Evolutionary conservation across 805 yeast species (phyloP).

Genomic region (Barnettozyma pratensis): DNA sequence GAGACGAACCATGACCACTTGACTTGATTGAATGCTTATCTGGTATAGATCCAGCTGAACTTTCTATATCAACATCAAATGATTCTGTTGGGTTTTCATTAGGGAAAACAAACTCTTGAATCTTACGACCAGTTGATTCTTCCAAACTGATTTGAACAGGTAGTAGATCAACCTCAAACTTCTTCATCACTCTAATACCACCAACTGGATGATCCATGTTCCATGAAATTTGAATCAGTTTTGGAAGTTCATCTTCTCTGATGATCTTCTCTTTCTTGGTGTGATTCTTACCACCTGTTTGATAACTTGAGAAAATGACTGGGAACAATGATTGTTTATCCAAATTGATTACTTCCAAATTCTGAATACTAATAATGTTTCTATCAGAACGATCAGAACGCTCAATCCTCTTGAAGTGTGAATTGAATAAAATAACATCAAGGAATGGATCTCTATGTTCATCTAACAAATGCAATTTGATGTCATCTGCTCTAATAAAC

Average conservation of each 20-base stretch:
- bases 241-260: constrained; percentile 18
- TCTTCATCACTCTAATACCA: constrained; percentile 77
- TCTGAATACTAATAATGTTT: constrained; percentile 52
- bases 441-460: constrained; percentile 57
- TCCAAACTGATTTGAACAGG: constrained; percentile 76
- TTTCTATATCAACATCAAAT: not conserved
- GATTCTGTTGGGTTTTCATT: constrained; percentile 20
- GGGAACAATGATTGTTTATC: constrained; percentile 56
- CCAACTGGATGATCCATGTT: constrained; percentile 82
- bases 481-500: constrained; percentile 61
- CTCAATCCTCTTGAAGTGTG: constrained; percentile 57
- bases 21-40: not conserved
- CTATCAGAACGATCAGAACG: constrained; percentile 61
- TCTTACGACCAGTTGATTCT: constrained; percentile 55
- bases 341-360: constrained; percentile 67
- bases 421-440: constrained; percentile 61
- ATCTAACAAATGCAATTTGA: constrained; percentile 65
- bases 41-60: not conserved
- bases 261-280: constrained; percentile 5
- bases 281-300: constrained; percentile 11
- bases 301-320: constrained; percentile 57
- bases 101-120: constrained; percentile 72
- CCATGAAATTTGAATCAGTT: constrained; percentile 55
- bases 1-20: not conserved
- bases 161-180: constrained; percentile 51